Base-by-base conservation (phyloP, 331 rosid species). In the Saraca asoca region DNA sequence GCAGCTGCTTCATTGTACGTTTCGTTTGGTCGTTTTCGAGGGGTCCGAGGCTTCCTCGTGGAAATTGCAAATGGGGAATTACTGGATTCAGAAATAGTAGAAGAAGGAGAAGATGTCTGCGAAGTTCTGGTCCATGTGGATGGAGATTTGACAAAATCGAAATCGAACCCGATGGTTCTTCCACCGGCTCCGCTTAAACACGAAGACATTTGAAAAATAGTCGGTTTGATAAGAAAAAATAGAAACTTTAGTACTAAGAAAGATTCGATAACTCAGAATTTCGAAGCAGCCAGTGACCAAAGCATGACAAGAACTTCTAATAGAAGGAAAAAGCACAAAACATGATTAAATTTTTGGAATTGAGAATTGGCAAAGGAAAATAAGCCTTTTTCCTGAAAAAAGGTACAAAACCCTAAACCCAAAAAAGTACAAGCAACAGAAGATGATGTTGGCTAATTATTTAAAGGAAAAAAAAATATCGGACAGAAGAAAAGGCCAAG, bases 21-120 rank as follows among this genome's bases (percentile, higher is more conserved):
- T 73, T 94, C 96, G 75, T 94, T 94, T n/a, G 99, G 99, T 6
- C 99, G 87, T 45, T 94, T 94, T 14, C 99, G 67, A 0, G 91
- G 89, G 7, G 97, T 88, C 58, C 99, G 63, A 9, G 87, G 84
- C 67, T 94, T 94, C 12, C 90, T 63, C 4, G 97, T 90, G 0
- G 85, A 81, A 75, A 94, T 83, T 45, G 89, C 72, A 1, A 88
- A 76, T 0, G 78, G 84, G 7, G 92, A 86, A n/a, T 86, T 86
- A 81, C 88, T 84, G 2, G 91, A 86, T 64, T 88, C 96, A 0
- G 97, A 90, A 51, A 94, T 82, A 3, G 97, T 94, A 7, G 99
- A 90, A 6, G 97, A 84, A 2, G 98, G 89, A 0, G 95, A 87
- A 20, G 89, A 75, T 9, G 83, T 58, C 7, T 85, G 89, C 6